Evolutionary conservation across 768 basidiomycete species (phyloP).

Genomic region (Termitomyces sp.): DNA sequence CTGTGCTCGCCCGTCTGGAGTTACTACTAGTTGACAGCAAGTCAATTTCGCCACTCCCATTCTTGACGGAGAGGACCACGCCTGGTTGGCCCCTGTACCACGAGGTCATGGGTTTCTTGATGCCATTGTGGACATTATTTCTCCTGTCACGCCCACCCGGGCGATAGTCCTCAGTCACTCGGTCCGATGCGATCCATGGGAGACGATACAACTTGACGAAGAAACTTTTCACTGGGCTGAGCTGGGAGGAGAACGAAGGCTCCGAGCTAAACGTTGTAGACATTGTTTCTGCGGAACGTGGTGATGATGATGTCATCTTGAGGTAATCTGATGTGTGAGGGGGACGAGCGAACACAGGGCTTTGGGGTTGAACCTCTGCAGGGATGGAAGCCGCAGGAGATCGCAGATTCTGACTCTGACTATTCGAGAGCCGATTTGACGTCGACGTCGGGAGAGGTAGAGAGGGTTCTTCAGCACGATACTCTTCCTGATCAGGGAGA

Average conservation of each 20-base stretch:
- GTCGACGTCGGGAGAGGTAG: conserved; percentile 9
- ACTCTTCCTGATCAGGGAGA: conserved; percentile 11
- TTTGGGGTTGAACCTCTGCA: conserved; percentile 11
- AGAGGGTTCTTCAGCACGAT: conserved; percentile 1
- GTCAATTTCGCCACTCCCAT: conserved; percentile 24
- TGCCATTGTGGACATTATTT: conserved; percentile 8
- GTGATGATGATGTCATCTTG: conserved; percentile 30
- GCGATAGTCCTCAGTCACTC: conserved; percentile 41
- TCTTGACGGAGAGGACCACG: conserved; percentile 16
- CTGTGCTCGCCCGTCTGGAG: conserved; percentile 19
- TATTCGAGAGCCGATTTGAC: conserved; percentile 7
- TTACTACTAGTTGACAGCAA: conserved; percentile 23
- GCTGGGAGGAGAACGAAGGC: conserved; percentile 30
- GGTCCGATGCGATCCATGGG: conserved; percentile 40
- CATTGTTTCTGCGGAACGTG: conserved; percentile 12
- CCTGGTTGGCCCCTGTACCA: conserved; percentile 28
- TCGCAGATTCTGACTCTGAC: conserved; percentile 3
- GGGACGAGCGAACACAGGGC: conserved; percentile 28
- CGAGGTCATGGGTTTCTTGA: conserved; percentile 24
- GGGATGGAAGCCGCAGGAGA: conserved; percentile 5
- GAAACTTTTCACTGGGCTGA: conserved; percentile 38
- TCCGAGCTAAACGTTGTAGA: conserved; percentile 24
- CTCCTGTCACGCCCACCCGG: conserved; percentile 25
- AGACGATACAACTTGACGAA: conserved; percentile 34
- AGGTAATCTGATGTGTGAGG: conserved; percentile 29